phyloP scores from a whole-genome alignment of 1,284 basidiomycete genomes.

The Microbotryum silenes-acaulis region DNA sequence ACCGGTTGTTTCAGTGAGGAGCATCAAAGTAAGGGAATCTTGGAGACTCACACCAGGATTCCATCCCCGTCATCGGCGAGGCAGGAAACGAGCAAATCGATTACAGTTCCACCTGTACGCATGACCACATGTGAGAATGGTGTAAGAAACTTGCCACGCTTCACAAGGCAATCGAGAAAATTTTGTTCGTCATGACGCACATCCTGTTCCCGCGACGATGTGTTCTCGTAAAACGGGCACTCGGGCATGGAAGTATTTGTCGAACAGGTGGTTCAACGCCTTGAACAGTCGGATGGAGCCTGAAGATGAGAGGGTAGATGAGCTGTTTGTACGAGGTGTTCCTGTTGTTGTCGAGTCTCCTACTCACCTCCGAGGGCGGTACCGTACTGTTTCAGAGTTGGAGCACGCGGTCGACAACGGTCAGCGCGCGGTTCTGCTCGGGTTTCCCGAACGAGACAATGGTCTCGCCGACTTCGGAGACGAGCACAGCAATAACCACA shows the following conservation, averaged over 20 bases:
- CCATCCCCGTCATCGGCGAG: constrained; percentile 43
- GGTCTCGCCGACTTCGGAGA: neutral
- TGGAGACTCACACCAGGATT: constrained; percentile 31
- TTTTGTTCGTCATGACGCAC: neutral
- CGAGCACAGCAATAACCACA: neutral
- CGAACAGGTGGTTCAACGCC: constrained; percentile 19
- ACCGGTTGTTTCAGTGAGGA: neutral
- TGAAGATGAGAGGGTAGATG: no score
- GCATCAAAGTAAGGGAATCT: constrained; percentile 29
- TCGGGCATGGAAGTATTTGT: constrained; percentile 23
- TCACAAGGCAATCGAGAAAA: no score
- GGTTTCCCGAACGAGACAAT: neutral
- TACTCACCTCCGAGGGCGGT: constrained; percentile 8
- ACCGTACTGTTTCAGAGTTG: constrained; percentile 13
- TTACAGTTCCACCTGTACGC: constrained; percentile 29
- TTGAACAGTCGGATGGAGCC: constrained; percentile 29
- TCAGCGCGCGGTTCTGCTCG: neutral
- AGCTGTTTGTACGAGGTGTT: no score
- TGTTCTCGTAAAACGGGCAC: constrained; percentile 33
- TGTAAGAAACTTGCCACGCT: no score
- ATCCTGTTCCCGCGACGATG: constrained; percentile 34
- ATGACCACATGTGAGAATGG: no score
- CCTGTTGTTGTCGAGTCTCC: no score
- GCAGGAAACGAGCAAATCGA: constrained; percentile 43
- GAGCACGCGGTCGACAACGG: no score